These are phyloP conservation scores for Neonectria coccinea DNA, from an alignment of 2,329 filamentous ascomycete species.

Conservation along the genomic window DNA sequence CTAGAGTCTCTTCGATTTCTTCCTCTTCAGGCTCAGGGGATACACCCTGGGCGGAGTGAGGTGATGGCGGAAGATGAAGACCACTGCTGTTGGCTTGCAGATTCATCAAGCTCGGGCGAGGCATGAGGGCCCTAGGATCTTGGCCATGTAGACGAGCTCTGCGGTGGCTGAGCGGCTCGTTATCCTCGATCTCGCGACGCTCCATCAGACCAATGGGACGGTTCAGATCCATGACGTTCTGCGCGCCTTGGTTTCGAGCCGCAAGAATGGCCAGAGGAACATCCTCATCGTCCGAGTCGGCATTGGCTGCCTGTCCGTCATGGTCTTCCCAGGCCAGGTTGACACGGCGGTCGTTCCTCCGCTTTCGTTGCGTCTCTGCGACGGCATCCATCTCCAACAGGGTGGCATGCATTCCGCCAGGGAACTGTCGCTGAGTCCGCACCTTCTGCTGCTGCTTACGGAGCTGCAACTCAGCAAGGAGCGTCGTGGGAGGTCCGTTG, in stretches of 20 bases:
- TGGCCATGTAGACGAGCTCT: slow-evolving; percentile 79
- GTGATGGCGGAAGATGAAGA: slow-evolving; percentile 34
- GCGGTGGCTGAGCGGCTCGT: slow-evolving; percentile 85
- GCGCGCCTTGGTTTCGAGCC: slow-evolving; percentile 65
- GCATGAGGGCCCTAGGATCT: slow-evolving; percentile 57
- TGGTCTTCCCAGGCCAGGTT: slow-evolving; percentile 92
- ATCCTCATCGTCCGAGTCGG: slow-evolving; percentile 78
- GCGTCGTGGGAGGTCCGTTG: slow-evolving; percentile 83
- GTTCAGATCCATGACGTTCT: slow-evolving; percentile 66
- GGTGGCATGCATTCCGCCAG: slow-evolving; percentile 89
- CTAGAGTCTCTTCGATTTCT: slow-evolving; percentile 73
- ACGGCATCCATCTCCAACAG: slow-evolving; percentile 91
- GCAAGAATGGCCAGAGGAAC: slow-evolving; percentile 87
- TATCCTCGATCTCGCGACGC: slow-evolving; percentile 87
- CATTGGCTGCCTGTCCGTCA: slow-evolving; percentile 57
- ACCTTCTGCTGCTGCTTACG: slow-evolving; percentile 90
- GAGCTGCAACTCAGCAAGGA: slow-evolving; percentile 91
- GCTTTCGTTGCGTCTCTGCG: slow-evolving; percentile 82
- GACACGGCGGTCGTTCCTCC: slow-evolving; percentile 79
- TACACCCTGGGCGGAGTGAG: slow-evolving; percentile 42
- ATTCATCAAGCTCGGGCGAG: slow-evolving; percentile 59
- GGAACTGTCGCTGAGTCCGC: slow-evolving; percentile 74
- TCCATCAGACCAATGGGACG: slow-evolving; percentile 82
- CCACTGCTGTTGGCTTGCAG: slow-evolving; percentile 49
- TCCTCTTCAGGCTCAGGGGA: slow-evolving; percentile 65